These are phyloP conservation scores for Volvox reticuliferus DNA, from an alignment of 139 green algal species.

Conservation along the genomic window DNA sequence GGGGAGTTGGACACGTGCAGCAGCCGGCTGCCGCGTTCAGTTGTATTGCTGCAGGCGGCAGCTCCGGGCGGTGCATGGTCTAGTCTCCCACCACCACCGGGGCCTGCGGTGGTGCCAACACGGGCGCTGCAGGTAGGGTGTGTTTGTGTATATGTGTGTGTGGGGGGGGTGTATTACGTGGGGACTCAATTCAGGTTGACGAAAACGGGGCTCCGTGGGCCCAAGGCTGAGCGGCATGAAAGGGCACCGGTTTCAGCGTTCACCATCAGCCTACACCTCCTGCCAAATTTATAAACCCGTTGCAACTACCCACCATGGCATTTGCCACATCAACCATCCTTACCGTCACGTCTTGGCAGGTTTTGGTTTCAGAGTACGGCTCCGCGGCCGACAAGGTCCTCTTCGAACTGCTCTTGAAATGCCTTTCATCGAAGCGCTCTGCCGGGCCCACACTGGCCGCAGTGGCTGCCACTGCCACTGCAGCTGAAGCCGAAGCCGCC, in stretches of 20 bases:
- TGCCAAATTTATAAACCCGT: too few species aligned
- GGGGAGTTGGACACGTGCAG: too few species aligned
- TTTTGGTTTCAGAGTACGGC: slow-evolving; percentile 40
- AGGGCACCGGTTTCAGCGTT: too few species aligned
- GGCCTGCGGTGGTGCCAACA: slow-evolving; percentile 32
- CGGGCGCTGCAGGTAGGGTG: slow-evolving; percentile 28
- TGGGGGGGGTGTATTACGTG: too few species aligned
- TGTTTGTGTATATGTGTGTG: too few species aligned
- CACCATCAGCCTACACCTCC: too few species aligned
- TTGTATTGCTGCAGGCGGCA: slow-evolving; percentile 11
- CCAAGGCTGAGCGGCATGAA: too few species aligned
- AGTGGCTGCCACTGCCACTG: neutral
- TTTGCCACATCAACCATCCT: too few species aligned
- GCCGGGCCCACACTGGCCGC: neutral
- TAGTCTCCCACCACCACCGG: slow-evolving; percentile 7
- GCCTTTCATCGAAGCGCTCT: slow-evolving; percentile 5
- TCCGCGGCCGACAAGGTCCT: slow-evolving; percentile 30
- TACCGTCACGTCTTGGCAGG: too few species aligned
- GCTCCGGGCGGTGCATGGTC: slow-evolving; percentile 18
- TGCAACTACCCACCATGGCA: too few species aligned
- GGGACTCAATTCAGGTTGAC: too few species aligned
- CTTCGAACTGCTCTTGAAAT: slow-evolving; percentile 38
- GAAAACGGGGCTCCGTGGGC: too few species aligned
- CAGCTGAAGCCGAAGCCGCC: neutral
- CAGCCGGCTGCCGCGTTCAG: neutral